Conservation (phyloP, 2,329 filamentous ascomycete species). For the Paraphaeosphaeria minitans region DNA sequence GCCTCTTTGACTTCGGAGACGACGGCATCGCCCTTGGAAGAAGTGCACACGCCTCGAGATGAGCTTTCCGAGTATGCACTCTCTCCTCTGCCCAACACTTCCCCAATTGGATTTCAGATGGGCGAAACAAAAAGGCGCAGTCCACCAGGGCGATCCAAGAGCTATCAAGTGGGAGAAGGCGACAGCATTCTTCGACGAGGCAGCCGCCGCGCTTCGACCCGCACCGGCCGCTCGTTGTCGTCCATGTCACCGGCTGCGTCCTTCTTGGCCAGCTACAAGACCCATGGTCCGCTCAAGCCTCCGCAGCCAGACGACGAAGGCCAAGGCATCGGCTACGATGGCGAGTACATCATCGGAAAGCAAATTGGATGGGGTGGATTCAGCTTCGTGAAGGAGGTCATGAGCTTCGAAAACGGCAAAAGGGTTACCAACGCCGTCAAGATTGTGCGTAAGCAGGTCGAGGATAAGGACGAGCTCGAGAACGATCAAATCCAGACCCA, state of each 20-base stretch:
- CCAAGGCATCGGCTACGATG: constrained; percentile 64
- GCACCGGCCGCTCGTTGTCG: constrained; percentile 53
- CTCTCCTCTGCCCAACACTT: constrained; percentile 41
- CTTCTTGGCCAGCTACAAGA: constrained; percentile 61
- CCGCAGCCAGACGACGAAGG: constrained; percentile 68
- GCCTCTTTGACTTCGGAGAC: constrained; percentile 51
- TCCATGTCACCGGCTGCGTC: constrained; percentile 64
- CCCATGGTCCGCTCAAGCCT: constrained; percentile 45
- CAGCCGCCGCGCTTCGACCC: constrained; percentile 51
- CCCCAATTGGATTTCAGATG: constrained; percentile 43
- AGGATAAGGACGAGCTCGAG: constrained; percentile 61
- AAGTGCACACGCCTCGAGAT: constrained; percentile 47
- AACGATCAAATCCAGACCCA: constrained; percentile 70
- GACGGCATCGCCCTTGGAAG: constrained; percentile 48
- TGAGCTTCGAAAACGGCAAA: constrained; percentile 61
- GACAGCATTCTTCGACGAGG: constrained; percentile 43
- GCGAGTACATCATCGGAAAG: constrained; percentile 70
- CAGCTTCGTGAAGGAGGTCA: constrained; percentile 70
- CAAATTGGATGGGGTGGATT: constrained; percentile 70
- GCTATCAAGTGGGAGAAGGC: constrained; percentile 36
- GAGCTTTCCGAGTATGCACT: constrained; percentile 39
- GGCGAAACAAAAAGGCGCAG: constrained; percentile 25
- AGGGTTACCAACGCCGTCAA: constrained; percentile 67
- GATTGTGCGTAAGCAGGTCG: constrained; percentile 66
- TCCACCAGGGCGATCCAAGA: constrained; percentile 38